A percentile compares a stretch with the other conserved stretches of the same genome.
These are phyloP conservation scores for Diaporthe ilicicola DNA, from an alignment of 2,329 filamentous ascomycete species.

Conservation along the genomic window DNA sequence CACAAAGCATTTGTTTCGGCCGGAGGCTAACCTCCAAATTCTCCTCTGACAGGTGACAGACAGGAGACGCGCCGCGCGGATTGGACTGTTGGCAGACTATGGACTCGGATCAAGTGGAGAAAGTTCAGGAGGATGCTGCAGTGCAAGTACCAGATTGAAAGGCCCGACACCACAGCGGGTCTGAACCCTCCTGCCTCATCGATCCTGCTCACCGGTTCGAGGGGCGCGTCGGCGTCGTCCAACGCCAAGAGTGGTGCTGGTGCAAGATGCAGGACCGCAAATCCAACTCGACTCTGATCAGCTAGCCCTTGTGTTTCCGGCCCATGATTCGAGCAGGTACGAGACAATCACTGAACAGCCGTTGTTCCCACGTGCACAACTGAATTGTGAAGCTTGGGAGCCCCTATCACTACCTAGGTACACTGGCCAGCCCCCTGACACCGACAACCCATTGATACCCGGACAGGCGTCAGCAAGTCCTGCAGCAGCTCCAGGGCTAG, in stretches of 20 bases:
- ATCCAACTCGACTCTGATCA: not conserved
- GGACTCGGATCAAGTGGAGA: not conserved
- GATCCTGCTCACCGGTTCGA: conserved; percentile 5
- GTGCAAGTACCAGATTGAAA: not conserved
- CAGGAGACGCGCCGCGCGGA: not conserved
- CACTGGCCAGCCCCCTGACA: not conserved
- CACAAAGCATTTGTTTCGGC: not conserved
- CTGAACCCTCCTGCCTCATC: not conserved
- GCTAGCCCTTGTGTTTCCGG: not conserved
- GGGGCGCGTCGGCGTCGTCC: not conserved
- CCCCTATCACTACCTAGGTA: too few species aligned
- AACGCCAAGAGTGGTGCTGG: not conserved
- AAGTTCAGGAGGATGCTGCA: not conserved
- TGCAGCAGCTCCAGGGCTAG: not conserved
- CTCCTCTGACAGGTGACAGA: not conserved
- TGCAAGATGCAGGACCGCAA: not conserved
- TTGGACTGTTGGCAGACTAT: not conserved
- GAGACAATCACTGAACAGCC: not conserved
- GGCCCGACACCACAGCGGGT: not conserved
- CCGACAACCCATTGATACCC: not conserved
- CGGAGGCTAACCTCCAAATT: not conserved
- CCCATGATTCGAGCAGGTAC: not conserved
- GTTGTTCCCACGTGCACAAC: not conserved
- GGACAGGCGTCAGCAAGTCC: not conserved
- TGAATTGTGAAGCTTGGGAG: too few species aligned